Evolutionary conservation across 345 rosid species (phyloP), one percentile per base, ranked within the genome.

Genomic region (Arabidopsis arenosa): DNA sequence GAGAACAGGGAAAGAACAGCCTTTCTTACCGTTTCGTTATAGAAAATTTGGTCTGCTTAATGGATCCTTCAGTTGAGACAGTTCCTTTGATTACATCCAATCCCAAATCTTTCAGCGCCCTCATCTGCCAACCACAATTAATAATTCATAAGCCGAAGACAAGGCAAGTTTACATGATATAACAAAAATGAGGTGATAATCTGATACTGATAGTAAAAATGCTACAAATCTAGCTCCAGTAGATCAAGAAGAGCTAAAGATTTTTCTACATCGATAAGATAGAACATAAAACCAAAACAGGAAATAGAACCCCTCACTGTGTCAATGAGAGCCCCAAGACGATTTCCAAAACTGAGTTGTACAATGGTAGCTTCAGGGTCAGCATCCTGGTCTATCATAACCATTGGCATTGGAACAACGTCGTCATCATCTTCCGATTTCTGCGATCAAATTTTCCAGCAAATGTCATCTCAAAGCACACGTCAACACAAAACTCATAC

Each of bases 241-340:
- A 21, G 18, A 70, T 43, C 36, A 62, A 45, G 18, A 55, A 51
- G 15, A 64, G 15, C 47, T 21, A 55, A 43, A 62, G 30, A 14
- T 7, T 45, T 28, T 66, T 14, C 48, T 44, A 63, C 49, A 48
- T 7, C 7, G 1, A 60, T 41, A 73, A 52, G 44, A 35, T 4
- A 48, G 13, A 5, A 65, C 43, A 3, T 8, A 43, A 32, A 76
- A 62, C 12, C 8, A 48, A 48, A 71, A 39, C 18, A 64, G 68
- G 62, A 44, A 1, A 43, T 1, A 63, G 62, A 71, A 58, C 1
- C 69, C 49, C 56, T 81, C 75, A 92, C 97, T 5, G 99, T 95
- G 83, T 95, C 97, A 85, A 92, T 81, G 28, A 95, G 91, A 67
- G 97, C 97, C 62, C 99, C 99, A 65, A 95, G 87, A 66, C 97